Evolutionary conservation across 164 flowering plant species (phyloP), one percentile per base, ranked within the genome.

Genomic region (Brasenia schreberi): DNA sequence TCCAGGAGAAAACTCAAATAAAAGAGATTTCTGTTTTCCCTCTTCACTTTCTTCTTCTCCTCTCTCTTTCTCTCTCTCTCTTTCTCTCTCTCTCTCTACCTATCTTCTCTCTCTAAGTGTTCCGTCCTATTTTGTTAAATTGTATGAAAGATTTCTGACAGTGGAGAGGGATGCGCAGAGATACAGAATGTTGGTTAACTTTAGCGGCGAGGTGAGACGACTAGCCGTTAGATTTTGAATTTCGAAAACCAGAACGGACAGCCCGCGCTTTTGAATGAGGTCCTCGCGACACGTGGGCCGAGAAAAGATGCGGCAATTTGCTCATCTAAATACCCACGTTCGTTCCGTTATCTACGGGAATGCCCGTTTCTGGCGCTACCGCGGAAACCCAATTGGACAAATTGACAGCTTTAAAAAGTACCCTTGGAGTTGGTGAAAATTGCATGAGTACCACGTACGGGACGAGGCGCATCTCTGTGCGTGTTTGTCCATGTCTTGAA

Each of bases 1-100:
- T 92, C 68, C 18, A 59, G 19, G 62, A 49, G 56, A 49, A 49
- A 49, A 4, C 56, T 49, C 9, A 5, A 49, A 9, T 4, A 9
- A 5, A 14, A 49, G 12, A 49, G 56, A 49, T 49, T 14, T 49
- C 14, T 3, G 16, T 14, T 14, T 49, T 45, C 12, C 53, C 53
- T 45, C 12, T 4, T 49, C 56, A 9, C 16, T 14, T 16, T 0
- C 56, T 49, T 9, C 56, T 49, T 49, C 56, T 49, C 56, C 56
- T 49, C 14, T 33, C 39, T 1, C 39, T 33, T 4, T 33, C 39
- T 33, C 10, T 44, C 5, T 44, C 10, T 44, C 0, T 45, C 53
- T 45, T 23, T 23, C 27, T 23, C 27, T 23, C 27, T 23, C 27
- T 23, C 27, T 23, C 27, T 23, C 27, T 23, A 0, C 2, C 27